Base-by-base conservation (phyloP, 2,329 filamentous ascomycete genomes). In the Beauveria varroae region DNA sequence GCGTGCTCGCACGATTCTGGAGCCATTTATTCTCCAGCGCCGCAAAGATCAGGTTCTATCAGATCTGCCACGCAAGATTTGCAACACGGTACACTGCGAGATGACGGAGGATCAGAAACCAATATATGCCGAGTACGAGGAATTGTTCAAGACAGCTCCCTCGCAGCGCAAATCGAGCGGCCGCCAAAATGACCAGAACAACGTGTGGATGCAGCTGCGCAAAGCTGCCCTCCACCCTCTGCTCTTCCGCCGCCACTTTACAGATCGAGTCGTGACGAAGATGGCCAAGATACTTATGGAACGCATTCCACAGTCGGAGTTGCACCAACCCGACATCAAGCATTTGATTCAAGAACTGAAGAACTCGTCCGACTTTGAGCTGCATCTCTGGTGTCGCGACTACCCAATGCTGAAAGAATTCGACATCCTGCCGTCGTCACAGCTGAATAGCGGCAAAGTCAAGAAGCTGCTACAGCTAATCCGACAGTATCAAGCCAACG, bases 191-290 rank as follows among this genome's bases (percentile, higher is more conserved):
- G 82, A 85, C 61, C 78, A 81, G 67, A 86, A 86, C 65, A 90
- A 93, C 67, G 83, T 89, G 28, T 88, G 96, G 79, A 95, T 97
- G 83, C 91, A 93, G 72, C 83, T 98, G 20, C 89, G 93, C 50
- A 93, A 97, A 72, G 91, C 93, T 3, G 90, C 95, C 0, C 91
- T 97, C 49, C 95, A 99, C 69, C 91, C 93, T 0, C 82, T 97
- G 58, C 83, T 99, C 10, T 95, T 96, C 74, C 85, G 93, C 4
- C 86, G 88, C 2, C 83, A 90, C 64, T 99, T 95, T 71, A 84
- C 84, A 12, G 87, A 97, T 68, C 78, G 82, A 37, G 88, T 81
- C 62, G 84, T 97, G 6, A 80, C 85, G 62, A 86, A 91, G 68
- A 96, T 98, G 83, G 84, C 86, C 2, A 84, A 85, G 65, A 86